Evolutionary conservation across 2,329 filamentous ascomycete species (phyloP).

Genomic region (Ophiocordyceps polyrhachis-furcata): DNA sequence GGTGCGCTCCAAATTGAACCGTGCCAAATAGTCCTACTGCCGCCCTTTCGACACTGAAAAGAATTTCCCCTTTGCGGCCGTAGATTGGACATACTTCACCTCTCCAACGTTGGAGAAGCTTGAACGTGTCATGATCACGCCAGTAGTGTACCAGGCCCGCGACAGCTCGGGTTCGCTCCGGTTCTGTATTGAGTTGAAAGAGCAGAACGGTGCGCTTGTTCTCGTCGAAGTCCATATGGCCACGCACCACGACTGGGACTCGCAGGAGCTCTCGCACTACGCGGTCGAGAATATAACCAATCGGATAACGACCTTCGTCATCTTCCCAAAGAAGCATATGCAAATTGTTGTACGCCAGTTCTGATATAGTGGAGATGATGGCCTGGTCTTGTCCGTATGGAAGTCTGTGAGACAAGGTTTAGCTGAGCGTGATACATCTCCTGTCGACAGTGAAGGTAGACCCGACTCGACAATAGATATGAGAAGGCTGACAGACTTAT

Average conservation of each 20-base stretch:
- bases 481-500: no score
- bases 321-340: constrained; percentile 48
- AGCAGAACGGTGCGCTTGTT: constrained; percentile 43
- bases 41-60: constrained; percentile 62
- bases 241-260: constrained; percentile 30
- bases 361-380: no score
- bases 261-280: constrained; percentile 29
- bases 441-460: no score
- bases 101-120: constrained; percentile 60
- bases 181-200: constrained; percentile 36
- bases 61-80: constrained; percentile 37
- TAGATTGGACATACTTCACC: constrained; percentile 69
- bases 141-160: constrained; percentile 45
- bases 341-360: constrained; percentile 17
- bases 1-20: constrained; percentile 63
- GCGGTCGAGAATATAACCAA: constrained; percentile 39
- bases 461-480: no score
- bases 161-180: constrained; percentile 39
- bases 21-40: constrained; percentile 58
- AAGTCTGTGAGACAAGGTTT: no score
- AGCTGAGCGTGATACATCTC: no score
- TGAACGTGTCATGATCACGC: constrained; percentile 52
- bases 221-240: constrained; percentile 42
- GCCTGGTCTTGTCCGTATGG: no score
- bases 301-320: constrained; percentile 40